Evolutionary conservation across 148 eudicot species (phyloP).

Genomic region (Dianthus caryophyllus): DNA sequence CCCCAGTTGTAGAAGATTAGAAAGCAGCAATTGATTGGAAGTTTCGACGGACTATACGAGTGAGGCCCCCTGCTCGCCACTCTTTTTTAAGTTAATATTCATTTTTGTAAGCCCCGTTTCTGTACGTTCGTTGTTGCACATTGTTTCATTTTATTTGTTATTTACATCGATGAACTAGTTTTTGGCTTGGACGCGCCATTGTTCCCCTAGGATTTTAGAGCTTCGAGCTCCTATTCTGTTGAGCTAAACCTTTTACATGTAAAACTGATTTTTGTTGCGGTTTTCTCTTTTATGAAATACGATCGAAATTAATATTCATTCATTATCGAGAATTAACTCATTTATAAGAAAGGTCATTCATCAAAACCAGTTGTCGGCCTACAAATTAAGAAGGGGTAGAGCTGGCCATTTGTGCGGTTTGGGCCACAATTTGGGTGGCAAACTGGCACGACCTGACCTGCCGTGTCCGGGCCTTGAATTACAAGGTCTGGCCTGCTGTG

Average conservation of each 20-base stretch:
- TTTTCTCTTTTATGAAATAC: too few relatives aligned
- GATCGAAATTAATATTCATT: not conserved
- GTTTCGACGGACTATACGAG: not conserved
- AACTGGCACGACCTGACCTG: too few relatives aligned
- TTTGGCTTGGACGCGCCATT: not conserved
- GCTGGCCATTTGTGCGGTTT: too few relatives aligned
- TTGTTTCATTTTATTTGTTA: slow-evolving; percentile 10
- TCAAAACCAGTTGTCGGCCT: too few relatives aligned
- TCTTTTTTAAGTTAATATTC: not conserved
- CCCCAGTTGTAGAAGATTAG: slow-evolving; percentile 10
- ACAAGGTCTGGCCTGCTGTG: too few relatives aligned
- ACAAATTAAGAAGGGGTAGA: too few relatives aligned
- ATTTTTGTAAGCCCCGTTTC: not conserved
- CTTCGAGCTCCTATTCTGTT: not conserved
- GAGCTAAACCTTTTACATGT: not conserved
- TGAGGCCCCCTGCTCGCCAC: slow-evolving; percentile 6
- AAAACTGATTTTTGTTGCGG: not conserved
- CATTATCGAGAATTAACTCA: too few relatives aligned
- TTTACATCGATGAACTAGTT: slow-evolving; percentile 9
- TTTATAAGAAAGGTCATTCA: too few relatives aligned
- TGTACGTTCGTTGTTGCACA: not conserved
- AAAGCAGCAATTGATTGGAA: slow-evolving; percentile 1
- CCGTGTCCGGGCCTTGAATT: too few relatives aligned
- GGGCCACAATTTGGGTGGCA: too few relatives aligned
- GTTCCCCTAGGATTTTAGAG: not conserved